Base-by-base conservation (phyloP, 2,329 filamentous ascomycete genomes). In the Fusarium oligoseptatum region DNA sequence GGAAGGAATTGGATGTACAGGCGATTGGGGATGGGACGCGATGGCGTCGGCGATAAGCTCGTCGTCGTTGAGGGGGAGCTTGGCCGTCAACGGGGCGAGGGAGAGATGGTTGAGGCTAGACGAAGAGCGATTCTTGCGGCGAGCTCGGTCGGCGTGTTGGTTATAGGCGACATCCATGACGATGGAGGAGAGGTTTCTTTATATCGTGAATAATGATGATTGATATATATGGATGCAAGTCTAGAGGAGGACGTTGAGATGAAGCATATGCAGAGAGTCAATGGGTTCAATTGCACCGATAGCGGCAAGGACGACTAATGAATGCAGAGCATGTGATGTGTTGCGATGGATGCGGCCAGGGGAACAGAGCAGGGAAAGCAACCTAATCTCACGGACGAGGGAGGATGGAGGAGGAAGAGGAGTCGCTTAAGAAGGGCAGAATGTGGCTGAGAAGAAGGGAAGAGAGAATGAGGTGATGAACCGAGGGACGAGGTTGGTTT, bases 1-100 rank as follows among this genome's bases (percentile, higher is more conserved):
- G 20, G 89, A 91, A 10, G 80, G 77, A 52, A 73, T 78, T 56
- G 68, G 71, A 41, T 71, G 77, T 14, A 81, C 72, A 37, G 83
- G 78, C 37, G 84, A 79, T 39, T 75, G 77, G 45, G 62, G 64
- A 62, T 77, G 58, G 1, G 71, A 65, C 41, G 65, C 65, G 52
- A 76, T 65, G 52, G 65, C 74, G 63, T 87, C 84, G 72, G 80
- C 79, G 36, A 87, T 78, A 74, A 87, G 84, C 60, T 89, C 87
- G 66, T 84, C 82, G 77, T 91, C 89, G 70, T 86, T 83, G 67
- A 92, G 83, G 48, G 91, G 90, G 10, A 92, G 85, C 79, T 88
- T 89, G 61, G 88, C 86, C 27, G 91, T 92, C 64, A 93, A 83
- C 32, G 91, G 91, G n/a, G 89, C 91, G 68, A 92, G 89, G 15